Evolutionary conservation across 306 rosid species (phyloP), one percentile per base, ranked within the genome.

Genomic region (Prunus campanulata): DNA sequence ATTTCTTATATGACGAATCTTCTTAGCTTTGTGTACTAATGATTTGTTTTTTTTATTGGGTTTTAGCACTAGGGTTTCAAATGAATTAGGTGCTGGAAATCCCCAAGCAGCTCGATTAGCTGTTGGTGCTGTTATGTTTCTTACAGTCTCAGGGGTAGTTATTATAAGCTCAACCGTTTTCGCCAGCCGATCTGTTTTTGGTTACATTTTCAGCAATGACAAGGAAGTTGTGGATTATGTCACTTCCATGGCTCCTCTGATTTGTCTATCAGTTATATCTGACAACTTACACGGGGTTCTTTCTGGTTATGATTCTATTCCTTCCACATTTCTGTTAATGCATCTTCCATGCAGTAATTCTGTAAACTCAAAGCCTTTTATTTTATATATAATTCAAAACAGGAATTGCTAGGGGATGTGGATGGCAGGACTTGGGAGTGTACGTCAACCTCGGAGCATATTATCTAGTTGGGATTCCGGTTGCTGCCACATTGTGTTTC

Each of bases 341-440:
- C 67, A 57, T 19, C 20, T 51, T 83, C 65, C 52, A 68, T 61
- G 5, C 9, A 2, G 8, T n/a, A 30, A 50, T 61, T 60, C 61
- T 18, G 25, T 16, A 12, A 44, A 11, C 50, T 29, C 32, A 50
- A 49, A 12, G 30, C 22, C 9, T 8, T 5, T 63, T n/a, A 2
- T 30, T 75, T 20, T 75, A 6, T 11, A 3, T 51, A 35, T 52
- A 12, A 57, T 67, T 16, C 66, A 16, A 42, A 48, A 50, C 60
- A 91, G 96, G 93, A 56, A 72, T 86, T 79, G 90, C 96, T 79
- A 87, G 91, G 81, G 91, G 96, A 24, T 89, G 86, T 84, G 93
- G 96, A 35, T 87, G 93, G 96, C 93, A 91, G 74, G 76, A 89
- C 51, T 11, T 87, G 15, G 91, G 88, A 55, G 86, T 88, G 66